A percentile compares a stretch with the other conserved stretches of the same genome.
phyloP scores from a whole-genome alignment of 2,329 filamentous ascomycete genomes.

The Seiridium unicorne region DNA sequence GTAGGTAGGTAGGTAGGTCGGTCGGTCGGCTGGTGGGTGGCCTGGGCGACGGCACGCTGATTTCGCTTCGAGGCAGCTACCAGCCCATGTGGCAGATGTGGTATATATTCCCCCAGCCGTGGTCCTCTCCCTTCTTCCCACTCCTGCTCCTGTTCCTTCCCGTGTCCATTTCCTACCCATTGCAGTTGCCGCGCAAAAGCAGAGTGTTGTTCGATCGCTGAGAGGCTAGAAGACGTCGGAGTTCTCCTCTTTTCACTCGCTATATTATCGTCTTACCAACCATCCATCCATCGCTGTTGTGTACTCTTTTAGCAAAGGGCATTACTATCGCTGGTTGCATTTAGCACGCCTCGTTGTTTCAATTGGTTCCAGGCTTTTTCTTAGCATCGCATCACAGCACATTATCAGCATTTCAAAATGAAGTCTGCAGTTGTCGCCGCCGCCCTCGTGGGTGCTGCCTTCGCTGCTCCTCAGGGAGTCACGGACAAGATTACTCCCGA shows the following conservation, averaged over 20 bases:
- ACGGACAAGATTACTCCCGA: conserved; percentile 44
- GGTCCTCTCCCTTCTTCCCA: background rate
- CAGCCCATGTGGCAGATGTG: background rate
- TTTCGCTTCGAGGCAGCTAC: background rate
- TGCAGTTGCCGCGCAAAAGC: background rate
- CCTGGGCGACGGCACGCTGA: background rate
- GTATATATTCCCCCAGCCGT: conserved; percentile 2
- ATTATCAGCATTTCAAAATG: conserved; percentile 20
- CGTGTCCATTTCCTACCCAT: background rate
- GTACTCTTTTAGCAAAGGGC: background rate
- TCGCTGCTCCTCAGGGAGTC: conserved; percentile 37
- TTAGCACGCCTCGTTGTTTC: background rate
- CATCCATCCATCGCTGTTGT: background rate
- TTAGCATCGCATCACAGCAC: background rate
- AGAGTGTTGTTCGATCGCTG: background rate
- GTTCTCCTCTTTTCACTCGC: conserved; percentile 1
- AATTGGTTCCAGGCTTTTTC: background rate
- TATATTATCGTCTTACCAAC: background rate
- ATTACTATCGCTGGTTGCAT: conserved; percentile 4
- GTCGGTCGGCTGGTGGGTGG: background rate
- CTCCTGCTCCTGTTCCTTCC: background rate
- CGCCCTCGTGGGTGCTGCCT: conserved; percentile 35
- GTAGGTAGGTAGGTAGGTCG: background rate
- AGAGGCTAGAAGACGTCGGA: background rate
- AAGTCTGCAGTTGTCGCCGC: conserved; percentile 20